Evolutionary conservation across 2,329 filamentous ascomycete species (phyloP).

Genomic region (Cercospora sp.): DNA sequence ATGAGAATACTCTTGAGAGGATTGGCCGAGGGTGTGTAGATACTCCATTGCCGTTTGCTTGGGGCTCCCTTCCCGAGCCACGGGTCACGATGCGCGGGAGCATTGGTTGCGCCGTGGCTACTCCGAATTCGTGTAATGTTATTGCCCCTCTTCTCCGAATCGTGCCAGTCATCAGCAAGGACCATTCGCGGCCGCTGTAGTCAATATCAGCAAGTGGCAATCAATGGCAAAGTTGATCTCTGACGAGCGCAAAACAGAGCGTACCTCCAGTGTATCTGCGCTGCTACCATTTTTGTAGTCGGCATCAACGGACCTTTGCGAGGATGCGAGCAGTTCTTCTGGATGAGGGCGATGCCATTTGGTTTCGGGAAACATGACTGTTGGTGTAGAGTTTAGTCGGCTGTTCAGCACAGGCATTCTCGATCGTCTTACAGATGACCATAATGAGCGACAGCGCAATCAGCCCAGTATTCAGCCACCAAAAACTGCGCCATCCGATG

Average conservation of each 20-base stretch:
- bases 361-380: conserved; percentile 63
- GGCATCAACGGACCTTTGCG: conserved; percentile 18
- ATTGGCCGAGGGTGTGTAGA: conserved; percentile 54
- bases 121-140: conserved; percentile 31
- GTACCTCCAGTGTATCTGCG: conserved; percentile 17
- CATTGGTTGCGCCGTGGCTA: not conserved
- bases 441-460: conserved; percentile 53
- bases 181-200: conserved; percentile 22
- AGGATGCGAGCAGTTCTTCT: conserved; percentile 28
- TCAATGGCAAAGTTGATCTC: not conserved
- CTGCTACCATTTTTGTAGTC: conserved; percentile 16
- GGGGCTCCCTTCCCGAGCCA: conserved; percentile 59
- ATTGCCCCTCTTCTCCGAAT: conserved; percentile 30
- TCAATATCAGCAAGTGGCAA: not conserved
- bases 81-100: conserved; percentile 47
- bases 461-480: conserved; percentile 64
- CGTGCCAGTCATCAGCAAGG: conserved; percentile 23
- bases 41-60: conserved; percentile 56
- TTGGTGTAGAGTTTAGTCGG: not conserved
- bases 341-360: conserved; percentile 55
- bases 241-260: not conserved
- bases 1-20: conserved; percentile 50
- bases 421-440: conserved; percentile 44
- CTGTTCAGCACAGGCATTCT: no score
- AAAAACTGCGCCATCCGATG: conserved; percentile 63